Evolutionary conservation across 176 grass and related monocot genomes (phyloP).

Genomic region (Ensete glaucum): DNA sequence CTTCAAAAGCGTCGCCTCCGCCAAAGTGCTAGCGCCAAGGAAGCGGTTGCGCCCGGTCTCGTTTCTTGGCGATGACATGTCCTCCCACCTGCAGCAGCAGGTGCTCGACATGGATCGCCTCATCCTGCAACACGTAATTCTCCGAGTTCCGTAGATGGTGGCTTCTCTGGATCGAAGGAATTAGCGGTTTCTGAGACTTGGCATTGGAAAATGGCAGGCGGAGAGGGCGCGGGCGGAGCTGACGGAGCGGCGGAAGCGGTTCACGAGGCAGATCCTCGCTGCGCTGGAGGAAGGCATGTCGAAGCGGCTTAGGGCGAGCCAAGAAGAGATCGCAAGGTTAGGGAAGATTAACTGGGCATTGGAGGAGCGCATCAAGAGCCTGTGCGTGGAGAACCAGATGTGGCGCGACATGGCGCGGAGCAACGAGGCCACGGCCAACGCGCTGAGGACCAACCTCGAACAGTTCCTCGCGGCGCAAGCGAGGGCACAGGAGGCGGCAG

Average conservation of each 20-base stretch:
- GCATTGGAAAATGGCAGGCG: slow-evolving; percentile 19
- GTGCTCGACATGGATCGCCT: slow-evolving; percentile 42
- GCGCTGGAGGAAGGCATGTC: slow-evolving; percentile 31
- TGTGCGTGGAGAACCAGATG: slow-evolving; percentile 39
- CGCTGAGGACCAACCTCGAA: slow-evolving; percentile 39
- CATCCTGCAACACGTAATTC: slow-evolving; percentile 46
- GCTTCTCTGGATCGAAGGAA: not conserved
- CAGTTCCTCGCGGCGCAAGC: slow-evolving; percentile 27
- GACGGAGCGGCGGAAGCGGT: slow-evolving; percentile 29
- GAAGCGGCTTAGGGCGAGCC: slow-evolving; percentile 35
- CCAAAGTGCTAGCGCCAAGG: not conserved
- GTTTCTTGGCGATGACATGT: slow-evolving; percentile 16
- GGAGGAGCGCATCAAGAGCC: slow-evolving; percentile 29
- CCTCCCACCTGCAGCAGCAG: slow-evolving; percentile 35
- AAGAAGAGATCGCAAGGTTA: slow-evolving; percentile 42
- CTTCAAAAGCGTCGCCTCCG: slow-evolving; percentile 16
- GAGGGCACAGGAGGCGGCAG: not conserved
- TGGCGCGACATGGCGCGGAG: slow-evolving; percentile 54
- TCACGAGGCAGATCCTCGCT: slow-evolving; percentile 18
- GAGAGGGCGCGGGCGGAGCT: slow-evolving; percentile 29
- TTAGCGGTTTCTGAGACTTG: not conserved
- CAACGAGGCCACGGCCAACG: slow-evolving; percentile 33
- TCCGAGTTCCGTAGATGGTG: no score
- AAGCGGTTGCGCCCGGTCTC: slow-evolving; percentile 11
- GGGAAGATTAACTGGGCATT: slow-evolving; percentile 40